Base-by-base conservation (phyloP, 148 eudicot genomes). In the Cornus kousa region DNA sequence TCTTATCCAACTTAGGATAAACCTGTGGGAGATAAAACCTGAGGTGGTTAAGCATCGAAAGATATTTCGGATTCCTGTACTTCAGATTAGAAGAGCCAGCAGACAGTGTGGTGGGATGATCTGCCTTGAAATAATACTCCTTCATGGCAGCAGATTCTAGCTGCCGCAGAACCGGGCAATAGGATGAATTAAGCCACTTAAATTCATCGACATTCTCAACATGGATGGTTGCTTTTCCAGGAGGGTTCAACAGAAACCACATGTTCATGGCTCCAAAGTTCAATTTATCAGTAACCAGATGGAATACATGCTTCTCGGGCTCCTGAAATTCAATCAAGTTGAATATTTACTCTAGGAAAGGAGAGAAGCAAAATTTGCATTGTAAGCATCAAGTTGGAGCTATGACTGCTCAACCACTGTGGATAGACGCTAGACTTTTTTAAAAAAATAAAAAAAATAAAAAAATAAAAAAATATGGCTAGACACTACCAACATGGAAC, bases 131-230 rank as follows among this genome's bases (percentile, higher is more conserved):
- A 82, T 94, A 94, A 78, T 89, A 94, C 67, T 92, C 97, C 80
- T 89, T 89, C 97, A 94, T 92, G 60, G 95, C 82, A 84, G 98
- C 91, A 74, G 97, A 92, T 75, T 92, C 97, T 8, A 92, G 86
- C 83, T 94, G 98, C 70, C 90, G 84, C 24, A 94, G 80, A 73
- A 94, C 98, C 0, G 98, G 98, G 84, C 97, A 89, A 76, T 94
- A 92, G 7, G 97, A 89, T 13, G 98, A 92, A 83, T 94, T 94
- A 72, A 94, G 88, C 97, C 97, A 94, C 87, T 89, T 91, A 74
- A 92, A 94, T 72, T 86, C 98, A 70, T 94, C 98, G 57, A 92
- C 98, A 82, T 92, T 92, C 74, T 94, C 95, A 64, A 94, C 98
- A 68, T 92, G 92, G 48, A 94, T 94, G 50, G 97, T 85, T n/a